Evolutionary conservation across 2,329 filamentous ascomycete species (phyloP).

Genomic region (Colletotrichum gloeosporioides): DNA sequence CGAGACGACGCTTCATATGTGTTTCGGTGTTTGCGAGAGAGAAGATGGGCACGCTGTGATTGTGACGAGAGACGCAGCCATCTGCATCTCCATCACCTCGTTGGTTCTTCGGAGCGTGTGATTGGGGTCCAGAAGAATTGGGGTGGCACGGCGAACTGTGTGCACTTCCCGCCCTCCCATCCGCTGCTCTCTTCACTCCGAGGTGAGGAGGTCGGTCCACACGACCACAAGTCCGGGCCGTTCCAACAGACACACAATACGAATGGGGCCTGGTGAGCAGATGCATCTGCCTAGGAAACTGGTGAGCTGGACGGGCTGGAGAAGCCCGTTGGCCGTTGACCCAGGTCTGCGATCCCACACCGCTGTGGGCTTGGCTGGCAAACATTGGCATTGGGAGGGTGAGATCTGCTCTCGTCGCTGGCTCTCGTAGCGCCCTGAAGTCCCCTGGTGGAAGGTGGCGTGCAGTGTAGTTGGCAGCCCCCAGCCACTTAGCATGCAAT

Average conservation of each 20-base stretch:
- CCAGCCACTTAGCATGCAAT: constrained; percentile 22
- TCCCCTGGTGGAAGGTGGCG: constrained; percentile 5
- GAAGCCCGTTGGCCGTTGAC: background rate
- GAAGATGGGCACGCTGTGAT: background rate
- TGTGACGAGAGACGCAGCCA: constrained; percentile 12
- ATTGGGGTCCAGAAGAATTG: constrained; percentile 8
- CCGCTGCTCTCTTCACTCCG: background rate
- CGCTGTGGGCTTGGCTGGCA: background rate
- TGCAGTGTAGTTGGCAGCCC: background rate
- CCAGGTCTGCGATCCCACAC: background rate
- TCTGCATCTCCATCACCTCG: constrained; percentile 8
- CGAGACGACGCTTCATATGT: constrained; percentile 16
- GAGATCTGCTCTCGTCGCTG: background rate
- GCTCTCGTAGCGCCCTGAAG: constrained; percentile 5
- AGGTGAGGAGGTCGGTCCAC: background rate
- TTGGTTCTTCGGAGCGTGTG: constrained; percentile 8
- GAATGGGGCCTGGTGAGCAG: background rate
- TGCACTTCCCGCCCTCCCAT: background rate
- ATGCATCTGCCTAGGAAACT: background rate
- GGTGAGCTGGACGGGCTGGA: background rate
- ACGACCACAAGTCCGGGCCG: background rate
- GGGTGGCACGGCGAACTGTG: constrained; percentile 7
- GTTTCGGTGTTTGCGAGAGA: constrained; percentile 12
- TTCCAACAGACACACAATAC: background rate
- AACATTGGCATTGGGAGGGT: background rate